Base-by-base conservation (phyloP, 768 basidiomycete genomes). In the Lactarius evosmus region DNA sequence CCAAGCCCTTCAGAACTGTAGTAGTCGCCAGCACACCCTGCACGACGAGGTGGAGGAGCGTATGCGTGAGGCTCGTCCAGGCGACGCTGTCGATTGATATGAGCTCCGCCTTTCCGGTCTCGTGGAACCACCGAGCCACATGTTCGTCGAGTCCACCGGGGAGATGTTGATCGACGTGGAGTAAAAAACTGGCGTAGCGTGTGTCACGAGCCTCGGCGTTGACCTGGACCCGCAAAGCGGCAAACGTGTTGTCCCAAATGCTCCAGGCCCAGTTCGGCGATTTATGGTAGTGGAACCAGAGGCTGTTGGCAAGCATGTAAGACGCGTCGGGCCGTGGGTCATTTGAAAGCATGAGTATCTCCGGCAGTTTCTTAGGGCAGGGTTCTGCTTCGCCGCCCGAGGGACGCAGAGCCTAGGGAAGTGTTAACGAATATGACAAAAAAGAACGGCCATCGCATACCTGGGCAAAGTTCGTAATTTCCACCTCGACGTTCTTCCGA, bases 201-300 rank as follows among this genome's bases (percentile, higher is more conserved):
- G 88, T 68, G 3, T 86, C 86, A 65, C 83, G 84, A 38, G 79
- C 77, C 27, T 83, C 82, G 29, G 75, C 78, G 58, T 74, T 71
- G 7, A 72, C 62, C 50, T 89, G 79, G 71, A 88, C 87, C 49
- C 86, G 87, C 50, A 93, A 77, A 57, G 86, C 87, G 7, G 88
- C 84, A 50, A 93, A 79, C 1, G 87, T 84, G 69, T 89, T 92
- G 71, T 92, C 89, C 91, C 91, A 93, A 22, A 88, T 87, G 69
- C 86, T 88, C 84, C 85, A 88, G 2, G 83, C 89, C 89, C 91
- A 92, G 68, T 90, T 83, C 16, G 74, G 70, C 0, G 89, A 83
- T 17, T 83, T 83, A 49, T 88, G 84, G 69, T 92, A 92, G 71
- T 89, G 88, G 74, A 89, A 88, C 91, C 91, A 93, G 16, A 93